Evolutionary conservation across 805 yeast species (phyloP).

Genomic region (Kodamaea jinghongensis): DNA sequence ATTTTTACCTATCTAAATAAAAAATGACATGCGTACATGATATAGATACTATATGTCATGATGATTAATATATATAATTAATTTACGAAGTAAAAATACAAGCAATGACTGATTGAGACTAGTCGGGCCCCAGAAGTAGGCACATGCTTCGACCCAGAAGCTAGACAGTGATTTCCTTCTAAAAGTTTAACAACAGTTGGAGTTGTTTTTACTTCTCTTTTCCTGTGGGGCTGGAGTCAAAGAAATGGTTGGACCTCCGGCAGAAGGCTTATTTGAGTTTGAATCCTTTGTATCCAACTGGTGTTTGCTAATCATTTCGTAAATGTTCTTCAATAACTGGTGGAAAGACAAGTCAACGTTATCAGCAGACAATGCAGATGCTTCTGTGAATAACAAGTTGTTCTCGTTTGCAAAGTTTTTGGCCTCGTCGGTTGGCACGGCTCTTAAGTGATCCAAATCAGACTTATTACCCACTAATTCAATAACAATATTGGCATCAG

Average conservation of each 20-base stretch:
- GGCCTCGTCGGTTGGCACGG: conserved; percentile 98
- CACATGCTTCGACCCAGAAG: too few species aligned
- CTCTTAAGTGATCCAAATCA: conserved; percentile 88
- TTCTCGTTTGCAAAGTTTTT: conserved; percentile 91
- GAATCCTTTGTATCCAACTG: conserved; percentile 85
- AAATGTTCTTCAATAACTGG: conserved; percentile 87
- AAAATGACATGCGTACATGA: too few species aligned
- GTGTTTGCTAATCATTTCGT: conserved; percentile 91
- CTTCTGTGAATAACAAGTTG: conserved; percentile 89
- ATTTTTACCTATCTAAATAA: too few species aligned
- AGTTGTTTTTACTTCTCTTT: conserved; percentile 54
- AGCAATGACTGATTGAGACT: too few species aligned
- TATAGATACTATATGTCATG: too few species aligned
- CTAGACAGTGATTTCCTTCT: too few species aligned
- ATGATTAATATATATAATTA: too few species aligned
- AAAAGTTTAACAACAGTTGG: conserved; percentile 60
- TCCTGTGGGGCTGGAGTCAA: conserved; percentile 93
- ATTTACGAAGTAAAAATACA: too few species aligned
- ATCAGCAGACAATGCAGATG: conserved; percentile 90
- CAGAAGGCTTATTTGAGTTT: conserved; percentile 52
- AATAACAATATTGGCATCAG: conserved; percentile 91
- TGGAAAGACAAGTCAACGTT: conserved; percentile 94
- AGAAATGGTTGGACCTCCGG: conserved; percentile 83
- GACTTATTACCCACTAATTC: conserved; percentile 91
- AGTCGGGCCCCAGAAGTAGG: too few species aligned